Conservation (phyloP, 257 asterid species). For the Scutellaria galericulata region DNA sequence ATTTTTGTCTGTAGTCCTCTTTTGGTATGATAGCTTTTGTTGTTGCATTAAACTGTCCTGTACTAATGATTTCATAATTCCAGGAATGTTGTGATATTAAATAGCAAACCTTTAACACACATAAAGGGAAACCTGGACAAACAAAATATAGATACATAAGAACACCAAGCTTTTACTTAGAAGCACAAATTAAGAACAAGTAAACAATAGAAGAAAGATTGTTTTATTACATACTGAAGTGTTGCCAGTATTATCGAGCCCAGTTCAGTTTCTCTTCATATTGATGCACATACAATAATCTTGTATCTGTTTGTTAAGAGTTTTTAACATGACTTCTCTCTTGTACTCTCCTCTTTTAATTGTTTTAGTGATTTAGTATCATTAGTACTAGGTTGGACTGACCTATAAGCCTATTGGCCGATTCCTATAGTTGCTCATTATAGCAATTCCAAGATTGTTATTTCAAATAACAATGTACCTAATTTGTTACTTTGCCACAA, state of each 20-base stretch:
- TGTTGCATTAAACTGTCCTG: too few relatives aligned
- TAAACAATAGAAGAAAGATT: background rate
- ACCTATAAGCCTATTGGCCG: background rate
- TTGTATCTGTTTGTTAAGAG: slow-evolving; percentile 2
- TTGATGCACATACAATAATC: background rate
- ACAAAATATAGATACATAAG: background rate
- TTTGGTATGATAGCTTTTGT: too few relatives aligned
- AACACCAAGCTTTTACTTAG: background rate
- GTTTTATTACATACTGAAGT: background rate
- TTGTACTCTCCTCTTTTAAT: background rate
- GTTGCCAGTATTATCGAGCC: background rate
- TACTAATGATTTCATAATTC: too few relatives aligned
- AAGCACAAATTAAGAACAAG: background rate
- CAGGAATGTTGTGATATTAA: too few relatives aligned
- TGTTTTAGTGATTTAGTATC: background rate
- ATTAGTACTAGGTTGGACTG: slow-evolving; percentile 2
- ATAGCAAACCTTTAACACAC: too few relatives aligned
- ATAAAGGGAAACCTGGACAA: background rate
- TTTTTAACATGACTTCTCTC: slow-evolving; percentile 8
- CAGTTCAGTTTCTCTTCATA: background rate
- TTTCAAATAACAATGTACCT: slow-evolving; percentile 15
- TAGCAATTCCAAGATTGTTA: slow-evolving; percentile 24
- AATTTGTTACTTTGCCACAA: slow-evolving; percentile 13
- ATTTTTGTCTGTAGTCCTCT: too few relatives aligned
- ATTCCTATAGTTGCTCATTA: slow-evolving; percentile 13